phyloP scores from a whole-genome alignment of 495 filamentous ascomycete genomes.

The Bathelium albidoporum region DNA sequence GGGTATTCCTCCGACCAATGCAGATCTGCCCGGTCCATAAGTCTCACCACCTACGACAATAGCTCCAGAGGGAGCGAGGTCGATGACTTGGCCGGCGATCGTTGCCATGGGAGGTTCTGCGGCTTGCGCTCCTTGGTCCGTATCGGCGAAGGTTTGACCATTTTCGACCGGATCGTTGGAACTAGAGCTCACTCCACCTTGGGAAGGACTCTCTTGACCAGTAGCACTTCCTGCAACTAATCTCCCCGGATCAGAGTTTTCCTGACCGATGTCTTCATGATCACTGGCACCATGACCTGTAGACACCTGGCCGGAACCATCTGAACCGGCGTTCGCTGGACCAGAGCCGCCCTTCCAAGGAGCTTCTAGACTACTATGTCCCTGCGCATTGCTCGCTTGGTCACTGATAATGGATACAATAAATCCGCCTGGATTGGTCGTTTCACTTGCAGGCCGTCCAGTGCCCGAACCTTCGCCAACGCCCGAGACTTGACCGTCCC shows the following conservation, averaged over 20 bases:
- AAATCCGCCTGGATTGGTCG: background rate
- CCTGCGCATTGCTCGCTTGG: background rate
- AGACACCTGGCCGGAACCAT: background rate
- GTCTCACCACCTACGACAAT: background rate
- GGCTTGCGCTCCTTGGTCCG: background rate
- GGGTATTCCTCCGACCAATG: background rate
- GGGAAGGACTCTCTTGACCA: background rate
- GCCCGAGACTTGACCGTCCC: background rate
- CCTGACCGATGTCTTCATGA: background rate
- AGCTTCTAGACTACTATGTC: background rate
- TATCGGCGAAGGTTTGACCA: background rate
- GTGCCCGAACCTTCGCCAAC: background rate
- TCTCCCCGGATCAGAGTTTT: background rate
- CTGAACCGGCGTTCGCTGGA: background rate
- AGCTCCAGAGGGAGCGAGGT: background rate
- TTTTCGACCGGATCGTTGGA: background rate
- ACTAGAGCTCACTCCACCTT: background rate
- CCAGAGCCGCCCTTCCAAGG: background rate
- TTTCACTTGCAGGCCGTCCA: background rate
- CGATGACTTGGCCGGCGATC: background rate
- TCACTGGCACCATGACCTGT: background rate
- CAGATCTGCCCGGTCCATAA: background rate
- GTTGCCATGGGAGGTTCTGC: background rate
- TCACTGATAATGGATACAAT: background rate
- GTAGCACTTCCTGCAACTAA: background rate